Percentiles rank a stretch among this genome's conserved stretches.
These are phyloP conservation scores for Elongisporangium undulatum DNA, from an alignment of 352 stramenopile species.

Conservation along the genomic window DNA sequence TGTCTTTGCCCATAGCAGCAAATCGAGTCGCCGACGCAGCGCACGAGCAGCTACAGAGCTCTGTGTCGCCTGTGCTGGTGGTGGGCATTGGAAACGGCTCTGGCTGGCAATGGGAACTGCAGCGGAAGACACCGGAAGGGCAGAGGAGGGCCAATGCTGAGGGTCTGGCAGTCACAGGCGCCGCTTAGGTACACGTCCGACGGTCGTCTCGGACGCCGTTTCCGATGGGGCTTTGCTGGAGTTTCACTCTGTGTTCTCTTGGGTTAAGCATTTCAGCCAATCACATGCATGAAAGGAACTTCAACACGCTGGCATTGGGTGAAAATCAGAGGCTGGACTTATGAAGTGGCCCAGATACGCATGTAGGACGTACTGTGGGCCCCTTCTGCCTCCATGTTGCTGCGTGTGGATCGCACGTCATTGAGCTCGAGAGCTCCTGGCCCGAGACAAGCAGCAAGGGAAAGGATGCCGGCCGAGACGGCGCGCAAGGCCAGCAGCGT, in stretches of 20 bases:
- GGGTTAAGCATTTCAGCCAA: conserved; percentile 13
- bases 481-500: conserved; percentile 18
- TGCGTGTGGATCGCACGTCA: not conserved
- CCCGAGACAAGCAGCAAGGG: not conserved
- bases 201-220: not conserved
- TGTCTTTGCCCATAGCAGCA: not conserved
- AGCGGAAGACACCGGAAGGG: not conserved
- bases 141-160: not conserved
- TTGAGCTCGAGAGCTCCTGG: not conserved
- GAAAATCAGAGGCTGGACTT: not conserved
- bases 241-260: not conserved
- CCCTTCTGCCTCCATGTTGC: not conserved
- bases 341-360: not conserved
- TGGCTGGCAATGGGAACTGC: not conserved
- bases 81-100: not conserved
- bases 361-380: conserved; percentile 1
- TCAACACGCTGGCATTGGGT: not conserved
- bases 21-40: not conserved
- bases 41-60: not conserved
- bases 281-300: conserved; percentile 1
- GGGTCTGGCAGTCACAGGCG: not conserved
- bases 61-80: not conserved
- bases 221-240: not conserved
- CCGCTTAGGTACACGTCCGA: not conserved
- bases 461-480: conserved; percentile 24